These are phyloP conservation scores for Chlamydomonas sp. DNA, from an alignment of 139 green algal genomes.

Conservation along the genomic window DNA sequence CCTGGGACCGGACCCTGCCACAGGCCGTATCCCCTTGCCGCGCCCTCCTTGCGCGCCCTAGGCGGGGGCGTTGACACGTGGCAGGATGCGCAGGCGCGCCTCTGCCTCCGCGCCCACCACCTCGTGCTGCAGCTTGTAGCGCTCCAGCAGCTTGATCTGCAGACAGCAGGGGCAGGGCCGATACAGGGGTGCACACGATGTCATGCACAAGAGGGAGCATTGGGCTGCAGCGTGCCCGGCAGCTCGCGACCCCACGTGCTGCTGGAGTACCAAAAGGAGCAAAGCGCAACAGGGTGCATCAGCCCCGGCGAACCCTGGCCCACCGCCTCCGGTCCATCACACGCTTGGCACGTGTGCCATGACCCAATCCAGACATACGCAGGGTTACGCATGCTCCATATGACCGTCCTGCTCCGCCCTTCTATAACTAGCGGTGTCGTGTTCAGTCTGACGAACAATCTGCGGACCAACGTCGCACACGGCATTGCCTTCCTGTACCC, in stretches of 20 bases:
- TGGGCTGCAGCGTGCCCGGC: background rate
- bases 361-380: too few relatives aligned
- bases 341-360: too few relatives aligned
- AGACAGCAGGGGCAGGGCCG: background rate
- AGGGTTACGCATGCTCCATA: too few relatives aligned
- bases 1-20: too few relatives aligned
- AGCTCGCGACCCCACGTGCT: too few relatives aligned
- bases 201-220: background rate
- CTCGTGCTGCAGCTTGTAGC: constrained; percentile 39
- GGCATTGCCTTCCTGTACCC: too few relatives aligned
- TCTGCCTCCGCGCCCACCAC: constrained; percentile 24
- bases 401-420: too few relatives aligned
- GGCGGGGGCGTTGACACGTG: background rate
- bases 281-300: background rate
- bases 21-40: too few relatives aligned
- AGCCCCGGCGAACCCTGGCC: background rate
- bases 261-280: background rate
- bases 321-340: background rate
- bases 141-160: constrained; percentile 33
- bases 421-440: too few relatives aligned
- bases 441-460: too few relatives aligned
- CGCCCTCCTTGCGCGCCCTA: background rate
- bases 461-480: too few relatives aligned
- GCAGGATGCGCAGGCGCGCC: constrained; percentile 33
- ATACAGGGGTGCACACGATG: background rate